A percentile compares a stretch with the other conserved stretches of the same genome.
phyloP scores from a whole-genome alignment of 164 flowering plant species.

The Amborella trichopoda region DNA sequence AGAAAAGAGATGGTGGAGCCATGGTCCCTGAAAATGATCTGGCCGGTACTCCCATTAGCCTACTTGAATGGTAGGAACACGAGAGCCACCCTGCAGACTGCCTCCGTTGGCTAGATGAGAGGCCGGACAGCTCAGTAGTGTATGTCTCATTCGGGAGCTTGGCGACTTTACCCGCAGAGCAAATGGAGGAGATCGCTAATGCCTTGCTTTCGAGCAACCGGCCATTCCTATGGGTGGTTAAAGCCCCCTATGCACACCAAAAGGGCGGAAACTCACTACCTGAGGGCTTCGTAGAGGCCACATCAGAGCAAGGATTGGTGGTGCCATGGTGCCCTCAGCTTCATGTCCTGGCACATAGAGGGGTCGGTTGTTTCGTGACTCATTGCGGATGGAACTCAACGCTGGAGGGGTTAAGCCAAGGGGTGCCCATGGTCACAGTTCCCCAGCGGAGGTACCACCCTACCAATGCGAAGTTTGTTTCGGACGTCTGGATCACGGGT shows the following conservation, averaged over 20 bases:
- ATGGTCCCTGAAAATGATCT: constrained; percentile 12
- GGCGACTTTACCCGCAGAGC: constrained; percentile 6
- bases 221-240: constrained; percentile 34
- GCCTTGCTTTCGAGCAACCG: constrained; percentile 7
- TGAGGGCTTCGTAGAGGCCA: constrained; percentile 15
- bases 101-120: constrained; percentile 20
- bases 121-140: constrained; percentile 15
- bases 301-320: constrained; percentile 19
- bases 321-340: constrained; percentile 37
- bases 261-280: constrained; percentile 23
- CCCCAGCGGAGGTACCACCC: constrained; percentile 43
- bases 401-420: constrained; percentile 39
- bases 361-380: constrained; percentile 42
- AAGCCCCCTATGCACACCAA: constrained; percentile 15
- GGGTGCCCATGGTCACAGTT: constrained; percentile 40
- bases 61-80: too few species aligned
- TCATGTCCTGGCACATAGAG: constrained; percentile 25
- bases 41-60: too few species aligned
- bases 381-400: constrained; percentile 57
- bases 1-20: neutral
- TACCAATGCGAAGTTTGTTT: constrained; percentile 34
- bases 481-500: constrained; percentile 44
- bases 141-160: constrained; percentile 30
- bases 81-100: too few species aligned
- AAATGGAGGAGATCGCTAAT: constrained; percentile 27